Base-by-base conservation (phyloP, 495 filamentous ascomycete genomes). In the Xylaria nigripes region DNA sequence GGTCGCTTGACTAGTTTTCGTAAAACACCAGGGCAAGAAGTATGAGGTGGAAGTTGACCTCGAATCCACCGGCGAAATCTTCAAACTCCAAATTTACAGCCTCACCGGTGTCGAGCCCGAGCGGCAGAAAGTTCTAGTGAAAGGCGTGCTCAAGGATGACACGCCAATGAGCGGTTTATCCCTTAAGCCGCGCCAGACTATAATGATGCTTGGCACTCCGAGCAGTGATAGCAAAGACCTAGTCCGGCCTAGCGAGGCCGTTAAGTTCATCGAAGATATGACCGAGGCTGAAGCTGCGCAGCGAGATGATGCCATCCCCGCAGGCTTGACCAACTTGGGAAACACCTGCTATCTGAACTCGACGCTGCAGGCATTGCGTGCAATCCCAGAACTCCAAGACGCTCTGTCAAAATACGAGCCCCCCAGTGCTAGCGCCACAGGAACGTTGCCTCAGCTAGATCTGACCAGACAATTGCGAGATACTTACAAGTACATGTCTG, bases 321-420 rank as follows among this genome's bases (percentile, higher is more conserved):
- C 93, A 52, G 93, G 93, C 27, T 68, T 98, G 56, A 81, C 90
- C 66, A 98, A 98, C 61, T 74, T 96, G 55, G 93, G 93, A 22
- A 98, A 98, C 65, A 97, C 93, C 1, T 98, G 93, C 75, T 98
- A 98, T 67, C 82, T 97, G 64, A 98, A 98, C 75, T 90, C 94
- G 21, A 96, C 93, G 0, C 78, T 98, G 19, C 93, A 98, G 69
- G 82, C 89, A 4, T 73, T 98, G 52, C 82, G 89, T 51, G 79
- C 87, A 55, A 87, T 98, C 49, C 94, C 94, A 0, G 93, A 98
- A 70, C 78, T 98, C 23, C 89, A 96, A 61, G 76, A 87, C 32
- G 85, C 91, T 64, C 78, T 98, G 16, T 62, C 68, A 32, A 79
- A 76, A 56, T 96, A 96, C 69, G 77, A 76, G 29, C 67, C 80